Conservation (phyloP, 2,329 filamentous ascomycete genomes). For the Phaeosphaeria sp. region DNA sequence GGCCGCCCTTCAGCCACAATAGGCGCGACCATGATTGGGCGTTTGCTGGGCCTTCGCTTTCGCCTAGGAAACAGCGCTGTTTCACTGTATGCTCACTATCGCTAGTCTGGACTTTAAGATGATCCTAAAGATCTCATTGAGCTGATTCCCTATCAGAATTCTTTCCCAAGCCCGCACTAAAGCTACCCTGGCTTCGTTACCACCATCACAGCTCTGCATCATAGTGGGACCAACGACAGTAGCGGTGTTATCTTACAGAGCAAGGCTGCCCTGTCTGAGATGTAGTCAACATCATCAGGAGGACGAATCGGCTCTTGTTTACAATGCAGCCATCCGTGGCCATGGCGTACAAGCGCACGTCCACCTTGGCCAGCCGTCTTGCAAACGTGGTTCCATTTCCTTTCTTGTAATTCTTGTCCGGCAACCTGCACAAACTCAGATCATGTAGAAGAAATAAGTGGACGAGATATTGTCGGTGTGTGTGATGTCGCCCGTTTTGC, state of each 20-base stretch:
- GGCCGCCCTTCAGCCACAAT: background rate
- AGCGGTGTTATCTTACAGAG: background rate
- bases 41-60: background rate
- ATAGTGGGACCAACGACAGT: background rate
- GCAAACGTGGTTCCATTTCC: conserved; percentile 44
- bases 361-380: conserved; percentile 25
- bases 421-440: conserved; percentile 19
- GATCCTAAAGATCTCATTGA: background rate
- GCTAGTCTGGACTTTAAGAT: background rate
- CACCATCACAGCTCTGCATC: background rate
- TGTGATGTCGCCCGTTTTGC: conserved; percentile 16
- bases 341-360: conserved; percentile 36
- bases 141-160: background rate
- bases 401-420: conserved; percentile 14
- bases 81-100: background rate
- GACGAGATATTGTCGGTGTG: conserved; percentile 20
- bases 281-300: conserved; percentile 21
- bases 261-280: conserved; percentile 17
- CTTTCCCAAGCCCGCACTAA: background rate
- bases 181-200: background rate
- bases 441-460: conserved; percentile 14
- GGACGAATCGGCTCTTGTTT: conserved; percentile 35
- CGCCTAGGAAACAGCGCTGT: background rate
- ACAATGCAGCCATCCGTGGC: conserved; percentile 37
- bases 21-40: background rate